A percentile compares a stretch with the other conserved stretches of the same genome.
These are phyloP conservation scores for Canna indica DNA, from an alignment of 176 grass and related monocot genomes.

Conservation along the genomic window DNA sequence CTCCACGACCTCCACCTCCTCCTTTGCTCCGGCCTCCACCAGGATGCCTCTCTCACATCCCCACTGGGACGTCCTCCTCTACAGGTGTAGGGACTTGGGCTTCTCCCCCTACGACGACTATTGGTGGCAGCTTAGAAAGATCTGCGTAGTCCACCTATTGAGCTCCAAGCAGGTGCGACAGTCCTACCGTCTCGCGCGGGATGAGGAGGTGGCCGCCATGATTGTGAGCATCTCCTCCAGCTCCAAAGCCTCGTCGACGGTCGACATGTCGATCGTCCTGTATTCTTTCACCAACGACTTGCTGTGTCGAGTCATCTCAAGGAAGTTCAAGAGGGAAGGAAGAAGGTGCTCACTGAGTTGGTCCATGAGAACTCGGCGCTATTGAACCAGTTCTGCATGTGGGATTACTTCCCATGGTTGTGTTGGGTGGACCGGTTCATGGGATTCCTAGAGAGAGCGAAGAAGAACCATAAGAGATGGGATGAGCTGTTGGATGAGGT, in stretches of 20 bases:
- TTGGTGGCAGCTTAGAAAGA: constrained; percentile 28
- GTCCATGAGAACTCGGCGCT: neutral
- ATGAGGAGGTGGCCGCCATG: constrained; percentile 12
- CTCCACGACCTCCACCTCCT: no score
- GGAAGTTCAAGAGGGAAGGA: constrained; percentile 10
- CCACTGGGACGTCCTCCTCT: neutral
- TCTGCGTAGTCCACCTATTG: constrained; percentile 16
- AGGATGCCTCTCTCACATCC: no score
- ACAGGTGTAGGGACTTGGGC: neutral
- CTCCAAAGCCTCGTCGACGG: neutral
- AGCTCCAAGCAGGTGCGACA: constrained; percentile 4
- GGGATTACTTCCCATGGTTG: constrained; percentile 25
- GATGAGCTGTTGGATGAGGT: constrained; percentile 23
- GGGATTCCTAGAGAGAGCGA: neutral
- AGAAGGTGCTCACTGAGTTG: constrained; percentile 5
- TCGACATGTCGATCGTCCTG: constrained; percentile 22
- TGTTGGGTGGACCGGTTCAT: neutral
- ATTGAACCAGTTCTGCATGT: constrained; percentile 9
- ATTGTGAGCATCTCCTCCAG: neutral
- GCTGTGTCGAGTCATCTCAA: constrained; percentile 20
- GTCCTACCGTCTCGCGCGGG: neutral
- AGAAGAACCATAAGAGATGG: neutral
- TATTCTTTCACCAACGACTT: constrained; percentile 19
- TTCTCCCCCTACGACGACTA: constrained; percentile 18
- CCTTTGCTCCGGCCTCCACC: no score